Base-by-base conservation (phyloP, 2,329 filamentous ascomycete species). In the Byssochlamys sp. region DNA sequence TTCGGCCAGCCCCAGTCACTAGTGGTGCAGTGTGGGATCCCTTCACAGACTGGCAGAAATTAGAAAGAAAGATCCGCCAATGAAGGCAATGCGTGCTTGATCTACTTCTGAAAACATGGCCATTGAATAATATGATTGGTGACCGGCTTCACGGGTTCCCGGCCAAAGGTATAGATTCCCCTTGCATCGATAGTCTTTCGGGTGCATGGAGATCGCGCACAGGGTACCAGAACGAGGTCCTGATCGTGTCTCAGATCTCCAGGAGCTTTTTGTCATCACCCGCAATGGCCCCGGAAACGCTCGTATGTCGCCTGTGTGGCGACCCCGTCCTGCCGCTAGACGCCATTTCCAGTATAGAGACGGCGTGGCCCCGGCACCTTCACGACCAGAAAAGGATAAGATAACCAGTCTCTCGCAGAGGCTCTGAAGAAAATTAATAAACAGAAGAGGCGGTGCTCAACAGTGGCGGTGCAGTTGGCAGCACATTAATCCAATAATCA, bases 161-260 rank as follows among this genome's bases (percentile, higher is more conserved):
- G 59, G 67, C 64, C 65, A 63, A 65, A 62, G 61, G 60, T 63
- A 61, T 64, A 60, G 59, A 57, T 58, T 66, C 67, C 66, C 71
- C 71, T 73, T 73, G 69, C 70, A 71, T 71, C 62, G 67, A 71
- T 69, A 71, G 62, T 68, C 53, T 60, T 59, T 65, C 59, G 58
- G 60, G 58, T 66, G 62, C 67, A 70, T 69, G 56, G 61, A 29
- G 53, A 50, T 58, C 60, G 58, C 58, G 61, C 11, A 51, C 54
- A 58, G 55, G 57, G 51, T 7, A 48, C 49, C 54, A 63, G n/a
- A 55, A 57, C 48, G 33, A 54, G 53, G 49, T 27, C 19, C 4
- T 28, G 25, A 51, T 28, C 49, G 49, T 51, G 49, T 28, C 49
- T 51, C 49, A 26, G 25, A 51, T 51, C 49, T 51, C 49, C 25